Evolutionary conservation across 2,329 filamentous ascomycete species (phyloP).

Genomic region (Graphiopsis chlorocephala): DNA sequence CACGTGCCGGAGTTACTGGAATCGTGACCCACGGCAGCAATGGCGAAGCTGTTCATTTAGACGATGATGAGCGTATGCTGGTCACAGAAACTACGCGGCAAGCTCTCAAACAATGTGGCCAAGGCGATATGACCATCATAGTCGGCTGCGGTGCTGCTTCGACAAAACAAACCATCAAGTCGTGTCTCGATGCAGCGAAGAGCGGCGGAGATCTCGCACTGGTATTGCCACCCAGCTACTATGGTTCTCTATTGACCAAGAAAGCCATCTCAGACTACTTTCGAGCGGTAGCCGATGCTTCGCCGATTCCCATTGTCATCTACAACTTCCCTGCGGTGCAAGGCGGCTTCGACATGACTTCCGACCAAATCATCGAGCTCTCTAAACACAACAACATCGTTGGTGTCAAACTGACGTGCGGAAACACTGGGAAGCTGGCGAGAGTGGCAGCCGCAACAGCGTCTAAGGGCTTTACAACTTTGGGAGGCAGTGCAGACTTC

Average conservation of each 20-base stretch:
- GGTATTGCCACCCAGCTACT: constrained; percentile 74
- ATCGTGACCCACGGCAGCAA: constrained; percentile 78
- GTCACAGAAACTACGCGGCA: constrained; percentile 69
- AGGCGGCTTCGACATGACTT: constrained; percentile 62
- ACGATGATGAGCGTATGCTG: constrained; percentile 64
- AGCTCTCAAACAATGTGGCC: constrained; percentile 66
- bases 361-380: constrained; percentile 59
- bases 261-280: constrained; percentile 64
- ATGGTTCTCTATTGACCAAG: constrained; percentile 63
- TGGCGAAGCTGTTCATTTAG: constrained; percentile 77
- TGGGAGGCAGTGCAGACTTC: constrained; percentile 73
- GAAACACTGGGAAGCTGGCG: constrained; percentile 67
- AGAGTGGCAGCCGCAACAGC: constrained; percentile 55
- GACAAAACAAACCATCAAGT: constrained; percentile 67
- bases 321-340: constrained; percentile 69
- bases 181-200: constrained; percentile 66
- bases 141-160: constrained; percentile 74
- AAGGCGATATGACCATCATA: constrained; percentile 65
- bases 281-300: constrained; percentile 59
- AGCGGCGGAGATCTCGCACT: constrained; percentile 73
- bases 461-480: constrained; percentile 60
- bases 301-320: constrained; percentile 64
- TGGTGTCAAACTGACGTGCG: constrained; percentile 68
- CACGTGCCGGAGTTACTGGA: constrained; percentile 67
- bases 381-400: constrained; percentile 64